These are phyloP conservation scores for Ochetophila trinervis DNA, from an alignment of 306 rosid genomes.

Conservation along the genomic window DNA sequence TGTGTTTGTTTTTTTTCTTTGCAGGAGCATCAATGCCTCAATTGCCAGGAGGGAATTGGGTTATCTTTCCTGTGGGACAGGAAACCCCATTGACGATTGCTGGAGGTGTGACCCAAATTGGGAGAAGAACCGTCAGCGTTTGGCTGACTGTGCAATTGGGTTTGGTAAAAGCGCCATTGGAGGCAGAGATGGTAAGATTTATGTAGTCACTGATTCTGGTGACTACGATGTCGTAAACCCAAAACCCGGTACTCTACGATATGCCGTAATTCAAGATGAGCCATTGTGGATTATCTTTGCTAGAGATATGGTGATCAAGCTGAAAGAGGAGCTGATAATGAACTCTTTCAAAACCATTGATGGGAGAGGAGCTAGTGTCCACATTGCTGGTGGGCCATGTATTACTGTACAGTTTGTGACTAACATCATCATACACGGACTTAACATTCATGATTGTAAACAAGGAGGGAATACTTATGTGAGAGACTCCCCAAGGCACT, in stretches of 20 bases:
- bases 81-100: constrained; percentile 96
- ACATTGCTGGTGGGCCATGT: constrained; percentile 97
- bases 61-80: constrained; percentile 76
- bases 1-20: constrained; percentile 4
- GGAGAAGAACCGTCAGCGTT: constrained; percentile 75
- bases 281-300: constrained; percentile 90
- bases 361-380: constrained; percentile 91
- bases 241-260: constrained; percentile 81
- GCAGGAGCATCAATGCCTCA: constrained; percentile 67
- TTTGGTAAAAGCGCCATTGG: constrained; percentile 89
- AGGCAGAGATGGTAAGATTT: constrained; percentile 67
- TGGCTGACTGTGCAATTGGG: constrained; percentile 95
- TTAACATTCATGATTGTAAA: constrained; percentile 79
- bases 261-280: constrained; percentile 85
- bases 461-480: constrained; percentile 90
- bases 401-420: constrained; percentile 84
- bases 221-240: constrained; percentile 67
- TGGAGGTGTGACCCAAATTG: constrained; percentile 91
- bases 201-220: constrained; percentile 74
- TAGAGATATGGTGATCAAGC: constrained; percentile 78
- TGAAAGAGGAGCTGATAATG: constrained; percentile 90
- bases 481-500: constrained; percentile 73
- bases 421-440: constrained; percentile 77
- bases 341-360: constrained; percentile 91
- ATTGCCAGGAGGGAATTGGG: constrained; percentile 63